Conservation (phyloP, 2,329 filamentous ascomycete species). For the Coccinonectria pachysandricola region DNA sequence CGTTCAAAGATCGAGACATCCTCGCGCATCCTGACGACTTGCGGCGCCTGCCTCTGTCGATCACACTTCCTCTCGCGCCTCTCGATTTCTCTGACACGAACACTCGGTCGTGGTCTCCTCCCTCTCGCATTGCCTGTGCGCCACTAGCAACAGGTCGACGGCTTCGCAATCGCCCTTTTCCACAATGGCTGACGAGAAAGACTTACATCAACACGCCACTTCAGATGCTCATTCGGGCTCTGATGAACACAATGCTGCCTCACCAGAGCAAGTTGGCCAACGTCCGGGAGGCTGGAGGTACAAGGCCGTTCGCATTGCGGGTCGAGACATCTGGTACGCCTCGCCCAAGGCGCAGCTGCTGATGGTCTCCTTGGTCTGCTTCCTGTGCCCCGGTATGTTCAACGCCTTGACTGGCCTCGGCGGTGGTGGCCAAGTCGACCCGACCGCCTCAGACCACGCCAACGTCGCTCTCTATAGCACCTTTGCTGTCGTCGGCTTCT, state of each 20-base stretch:
- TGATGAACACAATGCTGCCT: conserved; percentile 5
- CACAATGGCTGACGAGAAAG: conserved; percentile 9
- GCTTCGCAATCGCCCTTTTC: not conserved
- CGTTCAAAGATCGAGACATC: not conserved
- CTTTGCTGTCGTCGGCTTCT: conserved; percentile 57
- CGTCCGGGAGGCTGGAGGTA: conserved; percentile 57
- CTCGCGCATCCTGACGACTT: no score
- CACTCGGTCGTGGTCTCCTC: no score
- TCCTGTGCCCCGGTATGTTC: conserved; percentile 65
- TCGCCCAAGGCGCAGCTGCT: conserved; percentile 62
- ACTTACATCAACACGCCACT: conserved; percentile 10
- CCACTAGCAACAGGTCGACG: no score
- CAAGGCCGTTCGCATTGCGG: conserved; percentile 45
- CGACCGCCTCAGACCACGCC: conserved; percentile 48
- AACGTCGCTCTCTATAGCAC: conserved; percentile 64
- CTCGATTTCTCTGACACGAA: no score
- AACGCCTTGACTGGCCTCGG: conserved; percentile 58
- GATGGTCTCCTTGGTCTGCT: conserved; percentile 47
- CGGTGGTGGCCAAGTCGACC: conserved; percentile 44
- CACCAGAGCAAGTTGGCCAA: no score
- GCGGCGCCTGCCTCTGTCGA: no score
- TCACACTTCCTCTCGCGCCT: no score
- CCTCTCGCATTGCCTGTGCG: no score
- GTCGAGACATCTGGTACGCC: conserved; percentile 55
- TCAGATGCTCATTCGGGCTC: conserved; percentile 6